phyloP scores from a whole-genome alignment of 139 green algal species.

The Chlorella ohadii region DNA sequence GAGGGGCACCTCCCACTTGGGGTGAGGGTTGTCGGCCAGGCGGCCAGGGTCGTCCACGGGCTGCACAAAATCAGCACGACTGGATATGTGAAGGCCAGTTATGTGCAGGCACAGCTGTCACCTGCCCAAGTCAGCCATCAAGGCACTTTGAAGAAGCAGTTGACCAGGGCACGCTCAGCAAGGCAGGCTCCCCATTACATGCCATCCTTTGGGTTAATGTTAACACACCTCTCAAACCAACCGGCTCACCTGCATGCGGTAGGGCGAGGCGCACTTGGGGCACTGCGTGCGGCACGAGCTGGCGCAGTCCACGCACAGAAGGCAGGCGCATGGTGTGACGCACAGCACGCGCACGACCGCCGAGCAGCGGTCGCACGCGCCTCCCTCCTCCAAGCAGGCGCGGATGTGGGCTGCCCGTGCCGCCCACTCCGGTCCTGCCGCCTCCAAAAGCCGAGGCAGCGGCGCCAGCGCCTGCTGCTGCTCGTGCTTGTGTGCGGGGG shows the following conservation, averaged over 20 bases:
- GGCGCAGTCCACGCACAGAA: constrained; percentile 88
- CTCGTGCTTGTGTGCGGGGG: neutral
- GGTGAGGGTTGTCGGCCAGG: constrained; percentile 57
- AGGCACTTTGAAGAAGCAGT: too few species aligned
- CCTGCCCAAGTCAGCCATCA: too few species aligned
- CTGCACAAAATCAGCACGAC: too few species aligned
- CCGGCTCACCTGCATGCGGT: constrained; percentile 61
- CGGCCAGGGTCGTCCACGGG: constrained; percentile 72
- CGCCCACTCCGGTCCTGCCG: neutral
- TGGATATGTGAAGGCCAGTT: too few species aligned
- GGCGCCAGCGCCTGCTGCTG: constrained; percentile 5
- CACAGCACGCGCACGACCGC: constrained; percentile 61
- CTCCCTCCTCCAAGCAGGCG: constrained; percentile 58
- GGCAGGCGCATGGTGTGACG: constrained; percentile 89
- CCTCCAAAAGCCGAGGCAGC: constrained; percentile 24
- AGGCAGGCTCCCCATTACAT: too few species aligned
- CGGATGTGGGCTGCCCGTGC: neutral
- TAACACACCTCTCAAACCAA: too few species aligned
- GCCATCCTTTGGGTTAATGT: too few species aligned
- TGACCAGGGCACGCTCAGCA: too few species aligned
- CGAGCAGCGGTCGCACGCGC: constrained; percentile 58
- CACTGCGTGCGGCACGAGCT: constrained; percentile 40
- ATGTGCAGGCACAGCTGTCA: too few species aligned
- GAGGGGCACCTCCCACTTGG: constrained; percentile 74
- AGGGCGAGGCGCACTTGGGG: constrained; percentile 50